These are phyloP conservation scores for Microsporum canis DNA, from an alignment of 2,329 filamentous ascomycete species.

Conservation along the genomic window DNA sequence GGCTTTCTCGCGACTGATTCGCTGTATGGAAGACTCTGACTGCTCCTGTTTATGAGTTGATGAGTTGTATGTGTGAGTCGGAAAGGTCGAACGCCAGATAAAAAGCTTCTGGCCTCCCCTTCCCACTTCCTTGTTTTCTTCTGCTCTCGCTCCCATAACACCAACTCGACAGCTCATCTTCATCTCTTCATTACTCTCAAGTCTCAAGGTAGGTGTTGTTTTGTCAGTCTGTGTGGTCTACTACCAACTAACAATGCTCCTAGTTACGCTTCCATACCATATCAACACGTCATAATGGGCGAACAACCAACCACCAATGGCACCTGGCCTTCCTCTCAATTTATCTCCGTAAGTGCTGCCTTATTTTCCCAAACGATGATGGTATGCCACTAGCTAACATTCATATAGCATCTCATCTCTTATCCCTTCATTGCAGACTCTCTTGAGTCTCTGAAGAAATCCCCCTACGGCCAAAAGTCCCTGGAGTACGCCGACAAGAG, in stretches of 20 bases:
- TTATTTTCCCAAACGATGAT: background rate
- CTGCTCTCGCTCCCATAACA: background rate
- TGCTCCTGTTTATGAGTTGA: background rate
- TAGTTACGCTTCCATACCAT: background rate
- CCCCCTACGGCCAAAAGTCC: constrained; percentile 74
- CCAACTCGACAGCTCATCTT: background rate
- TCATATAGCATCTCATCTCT: constrained; percentile 62
- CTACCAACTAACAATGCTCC: background rate
- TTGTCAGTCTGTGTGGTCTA: background rate
- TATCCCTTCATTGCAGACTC: constrained; percentile 76
- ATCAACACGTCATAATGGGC: constrained; percentile 27
- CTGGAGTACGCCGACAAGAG: constrained; percentile 62
- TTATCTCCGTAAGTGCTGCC: constrained; percentile 26
- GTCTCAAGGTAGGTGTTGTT: background rate
- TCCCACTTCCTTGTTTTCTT: background rate
- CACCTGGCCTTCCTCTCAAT: constrained; percentile 39
- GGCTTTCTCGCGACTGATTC: background rate
- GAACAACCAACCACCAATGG: constrained; percentile 39
- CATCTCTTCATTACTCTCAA: background rate
- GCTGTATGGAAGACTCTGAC: background rate
- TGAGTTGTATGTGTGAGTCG: background rate
- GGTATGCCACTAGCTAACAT: background rate
- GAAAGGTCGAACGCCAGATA: background rate
- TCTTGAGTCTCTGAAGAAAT: constrained; percentile 65
- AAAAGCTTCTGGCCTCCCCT: background rate